phyloP scores from a whole-genome alignment of 148 eudicot species.

The Nepenthes gracilis region DNA sequence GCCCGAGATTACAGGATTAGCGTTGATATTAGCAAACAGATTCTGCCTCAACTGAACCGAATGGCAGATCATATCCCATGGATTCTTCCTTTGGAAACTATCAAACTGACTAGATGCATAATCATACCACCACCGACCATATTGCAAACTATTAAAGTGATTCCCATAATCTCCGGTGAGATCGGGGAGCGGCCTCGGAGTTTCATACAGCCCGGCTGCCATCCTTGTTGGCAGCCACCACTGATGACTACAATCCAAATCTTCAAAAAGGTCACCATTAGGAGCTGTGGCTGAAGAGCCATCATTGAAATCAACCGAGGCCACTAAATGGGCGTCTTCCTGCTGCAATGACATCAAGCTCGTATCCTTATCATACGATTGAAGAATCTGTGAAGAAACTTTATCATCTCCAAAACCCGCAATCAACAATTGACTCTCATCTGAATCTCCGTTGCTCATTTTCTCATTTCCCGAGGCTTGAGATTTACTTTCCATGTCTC shows the following conservation, averaged over 20 bases:
- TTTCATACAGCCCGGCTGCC: not conserved
- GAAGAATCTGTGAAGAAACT: not conserved
- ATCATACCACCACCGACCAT: conserved; percentile 47
- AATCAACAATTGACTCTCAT: conserved; percentile 2
- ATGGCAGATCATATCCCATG: not conserved
- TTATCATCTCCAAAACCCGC: not conserved
- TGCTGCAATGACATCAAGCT: not conserved
- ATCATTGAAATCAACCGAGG: no score
- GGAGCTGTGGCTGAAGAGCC: no score
- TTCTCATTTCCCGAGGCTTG: conserved; percentile 19
- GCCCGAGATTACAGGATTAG: conserved; percentile 24
- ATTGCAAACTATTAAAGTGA: conserved; percentile 30
- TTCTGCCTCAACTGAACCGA: not conserved
- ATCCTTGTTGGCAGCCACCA: not conserved
- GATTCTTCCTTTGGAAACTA: conserved; percentile 6
- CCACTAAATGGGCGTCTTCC: no score
- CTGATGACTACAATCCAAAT: no score
- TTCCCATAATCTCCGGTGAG: conserved; percentile 53
- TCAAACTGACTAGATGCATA: conserved; percentile 19
- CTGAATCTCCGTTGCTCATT: conserved; percentile 16
- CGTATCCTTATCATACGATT: not conserved
- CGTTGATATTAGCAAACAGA: not conserved
- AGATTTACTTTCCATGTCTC: not conserved
- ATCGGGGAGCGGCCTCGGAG: conserved; percentile 22
- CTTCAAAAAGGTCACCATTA: no score